These are phyloP conservation scores for Solanum tarijense DNA, from an alignment of 257 asterid genomes.

Conservation along the genomic window DNA sequence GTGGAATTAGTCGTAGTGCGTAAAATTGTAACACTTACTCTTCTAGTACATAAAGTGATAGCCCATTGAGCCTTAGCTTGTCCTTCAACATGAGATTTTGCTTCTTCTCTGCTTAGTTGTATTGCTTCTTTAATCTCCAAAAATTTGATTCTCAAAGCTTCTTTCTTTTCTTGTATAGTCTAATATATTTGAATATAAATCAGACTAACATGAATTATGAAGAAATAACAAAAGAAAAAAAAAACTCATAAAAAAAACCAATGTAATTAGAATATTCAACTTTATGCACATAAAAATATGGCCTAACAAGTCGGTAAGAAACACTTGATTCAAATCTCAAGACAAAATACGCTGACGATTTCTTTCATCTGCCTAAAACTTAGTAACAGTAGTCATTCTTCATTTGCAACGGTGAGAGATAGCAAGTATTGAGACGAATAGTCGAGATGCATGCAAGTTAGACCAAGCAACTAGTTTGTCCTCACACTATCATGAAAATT, in stretches of 20 bases:
- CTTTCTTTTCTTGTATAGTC: slow-evolving; percentile 26
- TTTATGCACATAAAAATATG: neutral
- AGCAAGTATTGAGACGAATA: fast-evolving
- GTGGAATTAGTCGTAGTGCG: neutral
- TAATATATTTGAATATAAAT: neutral
- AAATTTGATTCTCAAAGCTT: slow-evolving; percentile 21
- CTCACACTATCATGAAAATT: neutral
- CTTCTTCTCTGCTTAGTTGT: slow-evolving; percentile 22
- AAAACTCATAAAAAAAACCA: neutral
- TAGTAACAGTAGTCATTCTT: neutral
- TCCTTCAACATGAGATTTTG: slow-evolving; percentile 22
- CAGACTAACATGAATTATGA: neutral
- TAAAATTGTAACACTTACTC: slow-evolving; percentile 22
- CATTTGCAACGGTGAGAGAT: neutral
- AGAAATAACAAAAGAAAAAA: neutral
- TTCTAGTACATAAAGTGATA: slow-evolving; percentile 26
- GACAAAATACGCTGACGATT: neutral
- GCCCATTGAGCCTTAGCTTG: slow-evolving; percentile 46
- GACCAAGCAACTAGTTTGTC: neutral
- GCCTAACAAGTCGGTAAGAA: neutral
- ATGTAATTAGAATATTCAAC: neutral
- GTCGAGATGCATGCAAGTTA: neutral
- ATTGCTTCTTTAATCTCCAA: slow-evolving; percentile 23
- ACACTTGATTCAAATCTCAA: neutral
- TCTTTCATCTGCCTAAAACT: neutral